Evolutionary conservation across 2,329 filamentous ascomycete species (phyloP), one percentile per base, ranked within the genome.

Genomic region (Cladophialophora carrionii): DNA sequence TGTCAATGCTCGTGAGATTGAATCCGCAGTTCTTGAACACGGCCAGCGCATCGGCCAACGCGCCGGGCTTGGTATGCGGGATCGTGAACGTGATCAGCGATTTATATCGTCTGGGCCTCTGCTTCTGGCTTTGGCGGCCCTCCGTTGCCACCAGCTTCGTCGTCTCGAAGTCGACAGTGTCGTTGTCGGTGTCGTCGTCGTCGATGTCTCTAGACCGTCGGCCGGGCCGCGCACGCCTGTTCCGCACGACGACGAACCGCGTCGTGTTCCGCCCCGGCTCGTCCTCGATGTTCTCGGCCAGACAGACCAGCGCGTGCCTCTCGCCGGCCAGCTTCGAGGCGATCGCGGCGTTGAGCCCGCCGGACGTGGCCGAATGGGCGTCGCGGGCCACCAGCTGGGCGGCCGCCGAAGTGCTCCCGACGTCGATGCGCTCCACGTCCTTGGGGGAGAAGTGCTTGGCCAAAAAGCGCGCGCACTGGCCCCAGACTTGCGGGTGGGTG

Each of bases 401-500:
- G 0, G 91, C 95, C 69, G 87, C 88, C 71, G 90, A 93, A 5
- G 95, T 99, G 31, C 90, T 95, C 66, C 88, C 90, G 51, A 91
- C 89, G 74, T 98, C 93, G 65, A 94, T 85, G 59, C 88, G 84
- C 79, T 96, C 91, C 37, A 68, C 69, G n/a, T 65, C 31, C 12
- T 59, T 61, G 10, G 66, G 63, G 14, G 68, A 62, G 58, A 72
- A 65, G 46, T 68, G 62, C 29, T 53, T 26, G 22, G 83, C 81
- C 29, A 97, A 84, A 77, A 96, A 96, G 8, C 75, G 77, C 52
- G 88, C 87, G 78, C 93, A 97, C 79, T 99, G 95, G 29, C 92
- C 92, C 82, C 95, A 96, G 31, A 92, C 95, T 78, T 99, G 95
- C 9, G 94, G 93, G 78, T 99, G 95, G 26, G 91, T 95, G 80